Evolutionary conservation across 768 basidiomycete species (phyloP).

Genomic region (Neoboletus magnificus): DNA sequence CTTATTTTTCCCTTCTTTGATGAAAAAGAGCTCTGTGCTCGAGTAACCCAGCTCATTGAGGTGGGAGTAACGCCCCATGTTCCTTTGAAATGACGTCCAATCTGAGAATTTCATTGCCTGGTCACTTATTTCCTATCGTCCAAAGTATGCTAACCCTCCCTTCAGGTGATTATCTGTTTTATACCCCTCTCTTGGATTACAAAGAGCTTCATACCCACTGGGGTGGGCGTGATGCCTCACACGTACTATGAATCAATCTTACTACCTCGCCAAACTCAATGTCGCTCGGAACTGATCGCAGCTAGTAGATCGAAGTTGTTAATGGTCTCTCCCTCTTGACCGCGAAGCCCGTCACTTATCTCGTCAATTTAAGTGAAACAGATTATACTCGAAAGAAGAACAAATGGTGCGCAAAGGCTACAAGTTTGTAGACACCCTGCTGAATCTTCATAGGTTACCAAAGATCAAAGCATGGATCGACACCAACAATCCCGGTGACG

Average conservation of each 20-base stretch:
- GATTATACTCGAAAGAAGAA: conserved; percentile 98
- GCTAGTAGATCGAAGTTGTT: conserved; percentile 77
- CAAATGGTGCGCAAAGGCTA: conserved; percentile 65
- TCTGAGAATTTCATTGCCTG: conserved; percentile 36
- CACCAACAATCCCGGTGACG: conserved; percentile 92
- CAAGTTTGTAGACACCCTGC: neutral
- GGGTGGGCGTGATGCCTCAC: conserved; percentile 81
- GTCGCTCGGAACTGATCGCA: conserved; percentile 11
- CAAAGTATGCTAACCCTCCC: conserved; percentile 4
- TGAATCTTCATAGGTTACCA: conserved; percentile 57
- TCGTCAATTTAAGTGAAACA: conserved; percentile 93
- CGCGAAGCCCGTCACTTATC: conserved; percentile 95
- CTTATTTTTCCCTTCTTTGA: conserved; percentile 28
- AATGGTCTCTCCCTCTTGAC: conserved; percentile 88
- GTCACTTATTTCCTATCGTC: neutral
- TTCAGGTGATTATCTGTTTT: conserved; percentile 21
- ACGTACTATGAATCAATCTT: conserved; percentile 28
- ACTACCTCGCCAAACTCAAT: neutral
- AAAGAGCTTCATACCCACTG: conserved; percentile 70
- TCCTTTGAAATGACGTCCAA: conserved; percentile 59
- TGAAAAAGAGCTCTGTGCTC: conserved; percentile 83
- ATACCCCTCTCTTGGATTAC: conserved; percentile 39
- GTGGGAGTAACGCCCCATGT: conserved; percentile 87
- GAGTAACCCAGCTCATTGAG: conserved; percentile 96
- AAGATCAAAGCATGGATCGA: conserved; percentile 99